Evolutionary conservation across 208 protist genomes (phyloP).

Genomic region (Naegleria gruberi): DNA sequence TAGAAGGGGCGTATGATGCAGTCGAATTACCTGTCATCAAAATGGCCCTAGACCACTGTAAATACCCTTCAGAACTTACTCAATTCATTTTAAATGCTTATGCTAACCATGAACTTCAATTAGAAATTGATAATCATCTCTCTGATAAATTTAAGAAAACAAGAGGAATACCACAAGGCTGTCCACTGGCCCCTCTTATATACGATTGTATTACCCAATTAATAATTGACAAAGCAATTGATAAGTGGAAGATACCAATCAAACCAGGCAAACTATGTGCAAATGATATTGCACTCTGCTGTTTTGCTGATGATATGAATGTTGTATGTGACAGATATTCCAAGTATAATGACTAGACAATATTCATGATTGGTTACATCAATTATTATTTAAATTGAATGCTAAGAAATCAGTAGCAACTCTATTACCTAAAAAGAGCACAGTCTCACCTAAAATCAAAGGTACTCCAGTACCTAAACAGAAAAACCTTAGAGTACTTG

Average conservation of each 20-base stretch:
- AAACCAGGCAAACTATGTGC: background rate
- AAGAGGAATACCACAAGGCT: background rate
- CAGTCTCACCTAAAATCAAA: background rate
- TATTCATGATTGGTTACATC: background rate
- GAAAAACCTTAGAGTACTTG: background rate
- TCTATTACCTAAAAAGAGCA: background rate
- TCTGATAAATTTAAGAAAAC: background rate
- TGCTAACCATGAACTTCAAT: background rate
- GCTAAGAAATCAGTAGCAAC: background rate
- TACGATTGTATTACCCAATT: background rate
- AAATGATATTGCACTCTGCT: background rate
- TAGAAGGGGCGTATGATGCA: background rate
- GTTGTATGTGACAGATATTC: background rate
- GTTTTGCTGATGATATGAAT: background rate
- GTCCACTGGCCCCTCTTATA: background rate
- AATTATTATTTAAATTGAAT: background rate
- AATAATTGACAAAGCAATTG: background rate
- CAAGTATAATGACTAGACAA: background rate
- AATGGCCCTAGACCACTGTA: background rate
- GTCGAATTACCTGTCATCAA: background rate
- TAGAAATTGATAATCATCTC: background rate
- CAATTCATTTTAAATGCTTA: background rate
- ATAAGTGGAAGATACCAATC: background rate
- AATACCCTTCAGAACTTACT: background rate
- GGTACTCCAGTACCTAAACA: background rate